phyloP scores from a whole-genome alignment of 129 eudicot genomes.

The Deinandra increscens region DNA sequence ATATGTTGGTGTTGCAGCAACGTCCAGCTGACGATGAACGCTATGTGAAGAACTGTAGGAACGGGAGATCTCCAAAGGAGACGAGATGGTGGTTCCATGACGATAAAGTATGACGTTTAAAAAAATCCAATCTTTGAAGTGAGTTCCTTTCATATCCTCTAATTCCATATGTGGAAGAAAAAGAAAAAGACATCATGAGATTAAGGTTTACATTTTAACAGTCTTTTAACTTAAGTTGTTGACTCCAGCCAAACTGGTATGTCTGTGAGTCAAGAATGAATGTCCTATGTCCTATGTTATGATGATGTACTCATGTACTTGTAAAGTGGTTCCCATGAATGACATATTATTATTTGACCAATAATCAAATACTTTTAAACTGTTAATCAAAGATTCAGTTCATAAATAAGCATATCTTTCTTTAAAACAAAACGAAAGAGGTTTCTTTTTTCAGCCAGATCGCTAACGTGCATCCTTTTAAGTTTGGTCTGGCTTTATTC shows the following conservation, averaged over 20 bases:
- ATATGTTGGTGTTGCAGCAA: slow-evolving; percentile 46
- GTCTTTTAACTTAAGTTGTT: slow-evolving; percentile 20
- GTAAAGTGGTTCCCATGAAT: slow-evolving; percentile 30
- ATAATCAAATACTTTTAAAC: not conserved
- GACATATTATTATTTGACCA: not conserved
- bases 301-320: slow-evolving; percentile 30
- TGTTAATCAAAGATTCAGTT: not conserved
- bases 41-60: slow-evolving; percentile 87
- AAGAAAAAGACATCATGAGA: slow-evolving; percentile 1
- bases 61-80: slow-evolving; percentile 96
- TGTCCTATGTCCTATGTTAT: not conserved
- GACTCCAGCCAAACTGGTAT: slow-evolving; percentile 23
- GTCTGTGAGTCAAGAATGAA: slow-evolving; percentile 24
- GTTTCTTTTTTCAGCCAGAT: not conserved
- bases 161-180: slow-evolving; percentile 7
- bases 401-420: not conserved
- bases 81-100: slow-evolving; percentile 99
- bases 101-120: slow-evolving; percentile 59
- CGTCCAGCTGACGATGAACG: slow-evolving; percentile 90
- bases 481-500: not conserved
- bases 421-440: not conserved
- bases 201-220: slow-evolving; percentile 26
- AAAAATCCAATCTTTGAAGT: slow-evolving; percentile 14
- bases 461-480: no score
- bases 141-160: slow-evolving; percentile 27